Base-by-base conservation (phyloP, 225 moss, liverwort and hornwort species). In the Physcomitrellopsis africana region DNA sequence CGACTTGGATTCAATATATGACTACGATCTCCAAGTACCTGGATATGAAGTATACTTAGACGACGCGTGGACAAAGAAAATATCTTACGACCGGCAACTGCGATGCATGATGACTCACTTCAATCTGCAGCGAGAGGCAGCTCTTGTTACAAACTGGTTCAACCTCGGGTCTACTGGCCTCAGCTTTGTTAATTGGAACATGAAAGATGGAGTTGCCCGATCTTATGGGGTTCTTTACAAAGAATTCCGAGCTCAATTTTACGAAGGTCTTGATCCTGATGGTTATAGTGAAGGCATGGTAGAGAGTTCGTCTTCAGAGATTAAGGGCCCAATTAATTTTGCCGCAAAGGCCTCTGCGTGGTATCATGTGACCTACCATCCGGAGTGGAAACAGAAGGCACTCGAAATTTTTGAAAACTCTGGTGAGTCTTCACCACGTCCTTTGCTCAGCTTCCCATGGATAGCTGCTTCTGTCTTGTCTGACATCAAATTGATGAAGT, bases 351-450 rank as follows among this genome's bases (percentile, higher is more conserved):
- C 93, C 13, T 94, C 93, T 7, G 94, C 94, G 0, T 93, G 93
- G 90, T 99, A 94, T 60, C 86, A 93, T 72, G 94, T 99, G 0
- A 94, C 97, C 0, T 99, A 99, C 48, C 80, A 92, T 58, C 86
- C 11, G 0, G 70, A 79, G 12, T 99, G 91, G 90, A 79, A 79
- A 44, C 68, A 66, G 19, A 94, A 80, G 60, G 76, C 83, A 3
- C 29, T 66, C 22, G 74, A 75, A 53, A 24, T 79, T 24, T 37
- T 68, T 41, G 72, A 79, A 5, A 79, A 79, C 42, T 77, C 82
- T 11, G 85, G 81, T 23, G 75, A 77, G 41, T 73, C 60, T 49
- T 49, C 75, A 32, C 41, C 53, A 7, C 72, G 68, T 51, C 83
- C 80, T 64, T 64, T 90, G 2, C 60, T 90, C 51, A 90, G 90